Percentiles rank a stretch among this genome's conserved stretches.
These are phyloP conservation scores for Earliella scabrosa DNA, from an alignment of 1,284 basidiomycete genomes.

Conservation along the genomic window DNA sequence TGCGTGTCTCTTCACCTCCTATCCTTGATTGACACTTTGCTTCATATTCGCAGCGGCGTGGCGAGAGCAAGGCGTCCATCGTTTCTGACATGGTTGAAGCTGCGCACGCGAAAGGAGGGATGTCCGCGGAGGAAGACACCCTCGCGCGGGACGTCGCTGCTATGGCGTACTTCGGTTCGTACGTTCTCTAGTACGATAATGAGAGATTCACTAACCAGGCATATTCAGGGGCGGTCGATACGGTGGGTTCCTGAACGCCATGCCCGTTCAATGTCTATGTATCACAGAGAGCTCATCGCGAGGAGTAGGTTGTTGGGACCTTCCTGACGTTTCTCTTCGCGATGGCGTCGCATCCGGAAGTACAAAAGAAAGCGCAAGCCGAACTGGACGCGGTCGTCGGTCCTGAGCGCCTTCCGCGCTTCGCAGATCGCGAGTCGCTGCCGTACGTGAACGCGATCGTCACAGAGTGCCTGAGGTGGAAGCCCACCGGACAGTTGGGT, in stretches of 20 bases:
- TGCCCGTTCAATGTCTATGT: too few relatives aligned
- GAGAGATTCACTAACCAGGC: not conserved
- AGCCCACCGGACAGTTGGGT: constrained; percentile 19
- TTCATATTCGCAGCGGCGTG: not conserved
- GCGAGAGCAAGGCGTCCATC: constrained; percentile 21
- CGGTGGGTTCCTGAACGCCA: too few relatives aligned
- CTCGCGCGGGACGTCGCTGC: not conserved
- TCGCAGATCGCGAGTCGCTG: constrained; percentile 18
- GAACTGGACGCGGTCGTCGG: constrained; percentile 34
- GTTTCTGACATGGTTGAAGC: not conserved
- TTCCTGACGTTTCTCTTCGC: constrained; percentile 19
- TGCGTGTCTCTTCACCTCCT: too few relatives aligned
- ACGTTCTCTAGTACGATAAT: not conserved
- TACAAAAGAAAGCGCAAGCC: constrained; percentile 29
- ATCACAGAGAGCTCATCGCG: too few relatives aligned
- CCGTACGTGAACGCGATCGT: constrained; percentile 17
- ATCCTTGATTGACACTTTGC: not conserved
- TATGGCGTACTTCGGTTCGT: not conserved
- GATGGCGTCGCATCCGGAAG: constrained; percentile 29
- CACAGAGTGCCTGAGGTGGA: constrained; percentile 27
- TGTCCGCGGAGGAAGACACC: not conserved
- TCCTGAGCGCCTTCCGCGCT: constrained; percentile 17
- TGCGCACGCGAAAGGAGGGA: not conserved
- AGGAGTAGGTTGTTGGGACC: too few relatives aligned
- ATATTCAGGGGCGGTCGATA: not conserved